Evolutionary conservation across 23 red algal genomes (phyloP).

Genomic region (Pyropia yezoensis): DNA sequence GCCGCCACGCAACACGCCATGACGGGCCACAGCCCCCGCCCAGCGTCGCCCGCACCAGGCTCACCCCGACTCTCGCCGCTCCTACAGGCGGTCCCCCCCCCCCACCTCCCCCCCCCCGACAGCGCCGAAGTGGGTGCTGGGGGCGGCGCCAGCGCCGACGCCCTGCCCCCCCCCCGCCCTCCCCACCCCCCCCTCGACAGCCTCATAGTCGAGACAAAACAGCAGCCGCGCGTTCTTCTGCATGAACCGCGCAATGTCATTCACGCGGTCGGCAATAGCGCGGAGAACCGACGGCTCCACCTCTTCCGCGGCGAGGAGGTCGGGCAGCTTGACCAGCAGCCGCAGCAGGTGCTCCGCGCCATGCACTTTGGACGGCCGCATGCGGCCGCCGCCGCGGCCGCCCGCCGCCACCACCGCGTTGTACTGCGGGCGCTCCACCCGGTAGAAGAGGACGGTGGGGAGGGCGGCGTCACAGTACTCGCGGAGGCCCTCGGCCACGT

Average conservation of each 20-base stretch:
- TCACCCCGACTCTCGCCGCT: too few relatives aligned
- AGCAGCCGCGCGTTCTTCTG: constrained; percentile 50
- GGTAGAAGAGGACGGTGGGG: constrained; percentile 78
- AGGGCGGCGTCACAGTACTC: constrained; percentile 68
- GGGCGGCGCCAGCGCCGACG: too few relatives aligned
- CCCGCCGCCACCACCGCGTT: constrained; percentile 1
- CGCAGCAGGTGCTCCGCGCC: constrained; percentile 89
- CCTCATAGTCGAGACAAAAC: constrained; percentile 13
- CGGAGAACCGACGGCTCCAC: constrained; percentile 25
- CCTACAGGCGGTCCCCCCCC: too few relatives aligned
- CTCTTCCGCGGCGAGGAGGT: constrained; percentile 25
- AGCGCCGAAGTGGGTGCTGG: too few relatives aligned
- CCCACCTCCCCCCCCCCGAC: too few relatives aligned
- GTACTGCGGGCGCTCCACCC: constrained; percentile 79
- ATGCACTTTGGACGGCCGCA: constrained; percentile 60
- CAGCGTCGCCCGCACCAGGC: too few relatives aligned
- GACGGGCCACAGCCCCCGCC: too few relatives aligned
- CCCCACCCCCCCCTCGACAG: too few relatives aligned
- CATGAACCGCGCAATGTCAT: constrained; percentile 63
- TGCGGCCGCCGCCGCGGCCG: not conserved
- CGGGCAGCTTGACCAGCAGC: constrained; percentile 78
- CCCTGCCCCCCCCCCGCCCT: too few relatives aligned
- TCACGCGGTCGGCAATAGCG: constrained; percentile 58
- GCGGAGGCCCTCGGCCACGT: constrained; percentile 59
- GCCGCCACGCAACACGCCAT: too few relatives aligned